Percentiles rank a stretch among this genome's conserved stretches.
phyloP scores from a whole-genome alignment of 2,329 filamentous ascomycete species.

The Dothideomycetes sp. region DNA sequence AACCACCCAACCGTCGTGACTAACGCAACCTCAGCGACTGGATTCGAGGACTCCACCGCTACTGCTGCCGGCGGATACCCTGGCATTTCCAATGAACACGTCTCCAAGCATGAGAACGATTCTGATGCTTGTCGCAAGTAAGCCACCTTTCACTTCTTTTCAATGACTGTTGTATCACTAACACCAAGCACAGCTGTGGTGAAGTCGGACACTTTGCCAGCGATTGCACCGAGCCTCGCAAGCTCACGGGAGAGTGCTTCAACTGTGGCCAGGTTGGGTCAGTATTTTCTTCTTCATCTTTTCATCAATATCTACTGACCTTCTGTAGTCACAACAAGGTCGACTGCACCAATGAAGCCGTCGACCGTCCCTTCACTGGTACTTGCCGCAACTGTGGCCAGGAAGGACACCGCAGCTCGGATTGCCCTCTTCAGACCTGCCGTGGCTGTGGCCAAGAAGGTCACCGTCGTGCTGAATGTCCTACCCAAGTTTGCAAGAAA shows the following conservation, averaged over 20 bases:
- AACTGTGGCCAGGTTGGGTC: slow-evolving; percentile 50
- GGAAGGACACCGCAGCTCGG: slow-evolving; percentile 52
- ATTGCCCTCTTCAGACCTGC: slow-evolving; percentile 54
- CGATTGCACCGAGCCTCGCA: slow-evolving; percentile 36
- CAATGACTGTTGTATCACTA: background rate
- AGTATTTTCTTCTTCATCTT: slow-evolving; percentile 16
- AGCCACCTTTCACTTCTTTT: slow-evolving; percentile 18
- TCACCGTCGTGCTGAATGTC: slow-evolving; percentile 55
- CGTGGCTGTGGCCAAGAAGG: slow-evolving; percentile 46
- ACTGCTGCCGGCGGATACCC: background rate
- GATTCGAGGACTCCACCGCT: background rate
- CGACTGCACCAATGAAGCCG: slow-evolving; percentile 50
- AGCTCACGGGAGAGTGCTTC: slow-evolving; percentile 45
- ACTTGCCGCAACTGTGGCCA: slow-evolving; percentile 55
- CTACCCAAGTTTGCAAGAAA: slow-evolving; percentile 52
- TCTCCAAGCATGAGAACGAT: slow-evolving; percentile 12
- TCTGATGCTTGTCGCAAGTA: slow-evolving; percentile 31
- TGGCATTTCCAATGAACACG: background rate
- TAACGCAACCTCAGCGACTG: background rate
- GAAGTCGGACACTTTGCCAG: slow-evolving; percentile 38
- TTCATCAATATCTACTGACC: slow-evolving; percentile 13
- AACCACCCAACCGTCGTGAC: too few species aligned
- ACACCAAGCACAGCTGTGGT: slow-evolving; percentile 28
- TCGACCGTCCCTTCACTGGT: slow-evolving; percentile 40
- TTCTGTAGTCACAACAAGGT: slow-evolving; percentile 48